Conservation (phyloP, 208 protist genomes). For the Trypanosoma scelopori region DNA sequence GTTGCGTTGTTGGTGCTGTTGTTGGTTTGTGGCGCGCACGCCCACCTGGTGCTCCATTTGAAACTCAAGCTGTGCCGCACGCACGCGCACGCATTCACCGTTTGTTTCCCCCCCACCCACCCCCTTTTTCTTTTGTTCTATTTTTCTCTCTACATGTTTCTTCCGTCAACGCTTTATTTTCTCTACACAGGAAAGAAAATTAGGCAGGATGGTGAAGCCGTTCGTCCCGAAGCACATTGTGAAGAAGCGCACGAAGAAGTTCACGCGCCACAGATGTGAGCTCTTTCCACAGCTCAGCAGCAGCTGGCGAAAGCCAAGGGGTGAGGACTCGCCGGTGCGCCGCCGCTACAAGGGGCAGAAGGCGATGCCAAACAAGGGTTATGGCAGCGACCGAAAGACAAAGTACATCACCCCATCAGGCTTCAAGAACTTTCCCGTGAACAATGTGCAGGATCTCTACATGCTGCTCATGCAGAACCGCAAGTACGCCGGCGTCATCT, state of each 20-base stretch:
- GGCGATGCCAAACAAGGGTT: slow-evolving; percentile 98
- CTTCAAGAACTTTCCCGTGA: slow-evolving; percentile 97
- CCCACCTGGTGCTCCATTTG: slow-evolving; percentile 3
- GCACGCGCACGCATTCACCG: background rate
- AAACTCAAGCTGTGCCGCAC: background rate
- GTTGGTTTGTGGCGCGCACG: no score
- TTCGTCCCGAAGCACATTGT: slow-evolving; percentile 91
- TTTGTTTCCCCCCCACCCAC: background rate
- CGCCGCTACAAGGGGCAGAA: slow-evolving; percentile 97
- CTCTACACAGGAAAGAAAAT: slow-evolving; percentile 1
- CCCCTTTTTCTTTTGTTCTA: background rate
- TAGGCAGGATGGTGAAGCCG: slow-evolving; percentile 92
- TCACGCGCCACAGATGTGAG: slow-evolving; percentile 96
- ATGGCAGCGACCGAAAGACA: slow-evolving; percentile 97
- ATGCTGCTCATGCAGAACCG: slow-evolving; percentile 99
- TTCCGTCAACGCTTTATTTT: background rate
- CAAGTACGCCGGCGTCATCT: slow-evolving; percentile 98
- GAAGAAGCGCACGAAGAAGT: slow-evolving; percentile 98
- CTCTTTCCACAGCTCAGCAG: slow-evolving; percentile 91
- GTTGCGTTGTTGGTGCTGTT: slow-evolving; percentile 7
- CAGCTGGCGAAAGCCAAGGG: slow-evolving; percentile 98
- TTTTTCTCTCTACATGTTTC: slow-evolving; percentile 17
- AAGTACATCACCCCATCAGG: slow-evolving; percentile 96
- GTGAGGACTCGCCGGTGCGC: slow-evolving; percentile 98
- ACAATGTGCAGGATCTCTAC: slow-evolving; percentile 97